A percentile compares a stretch with the other conserved stretches of the same genome.
Conservation (phyloP, 192 early-diverging fungal genomes). For the Dissophora ornata region DNA sequence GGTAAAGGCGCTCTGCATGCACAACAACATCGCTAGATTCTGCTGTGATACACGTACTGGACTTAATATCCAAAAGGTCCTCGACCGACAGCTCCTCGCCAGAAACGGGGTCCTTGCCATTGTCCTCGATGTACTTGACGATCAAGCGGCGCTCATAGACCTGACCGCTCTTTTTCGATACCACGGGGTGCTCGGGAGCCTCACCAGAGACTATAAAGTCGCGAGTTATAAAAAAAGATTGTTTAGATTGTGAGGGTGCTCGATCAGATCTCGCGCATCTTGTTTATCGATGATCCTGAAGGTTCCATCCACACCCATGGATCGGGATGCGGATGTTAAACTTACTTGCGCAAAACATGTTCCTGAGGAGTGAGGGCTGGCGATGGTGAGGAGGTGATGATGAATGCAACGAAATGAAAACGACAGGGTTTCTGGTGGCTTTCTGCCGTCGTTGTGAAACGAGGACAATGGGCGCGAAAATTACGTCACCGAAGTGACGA, state of each 20-base stretch:
- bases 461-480: too few species aligned
- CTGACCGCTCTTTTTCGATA: slow-evolving; percentile 85
- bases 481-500: too few species aligned
- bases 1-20: too few species aligned
- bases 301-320: too few species aligned
- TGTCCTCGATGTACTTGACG: slow-evolving; percentile 86
- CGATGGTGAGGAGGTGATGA: slow-evolving; percentile 5
- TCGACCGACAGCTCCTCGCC: slow-evolving; percentile 76
- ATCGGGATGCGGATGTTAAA: too few species aligned
- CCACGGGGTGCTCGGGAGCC: slow-evolving; percentile 86
- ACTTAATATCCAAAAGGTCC: slow-evolving; percentile 79
- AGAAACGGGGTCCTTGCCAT: slow-evolving; percentile 84
- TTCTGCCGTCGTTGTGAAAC: too few species aligned
- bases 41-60: slow-evolving; percentile 66
- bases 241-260: too few species aligned
- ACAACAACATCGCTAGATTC: too few species aligned
- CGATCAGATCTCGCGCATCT: slow-evolving; percentile 8
- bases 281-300: too few species aligned
- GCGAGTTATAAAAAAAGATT: too few species aligned
- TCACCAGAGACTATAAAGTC: slow-evolving; percentile 97
- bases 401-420: not conserved
- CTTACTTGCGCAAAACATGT: slow-evolving; percentile 58
- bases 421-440: not conserved
- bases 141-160: slow-evolving; percentile 92
- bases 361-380: slow-evolving; percentile 23